Conservation (phyloP, 2,329 filamentous ascomycete species). For the Biscogniauxia marginata region DNA sequence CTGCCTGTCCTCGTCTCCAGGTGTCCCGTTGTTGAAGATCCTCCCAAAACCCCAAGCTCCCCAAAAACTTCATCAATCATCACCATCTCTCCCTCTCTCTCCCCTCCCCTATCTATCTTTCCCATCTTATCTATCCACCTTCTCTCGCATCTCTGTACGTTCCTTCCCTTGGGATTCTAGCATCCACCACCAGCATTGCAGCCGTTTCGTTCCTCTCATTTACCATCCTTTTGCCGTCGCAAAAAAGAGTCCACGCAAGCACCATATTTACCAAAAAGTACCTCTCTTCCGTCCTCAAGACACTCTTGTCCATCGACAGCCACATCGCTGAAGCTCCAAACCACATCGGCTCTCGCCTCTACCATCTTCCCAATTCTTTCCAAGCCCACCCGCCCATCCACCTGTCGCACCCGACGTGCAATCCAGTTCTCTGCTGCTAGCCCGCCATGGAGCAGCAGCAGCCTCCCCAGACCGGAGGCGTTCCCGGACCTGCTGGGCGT, state of each 20-base stretch:
- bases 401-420: slow-evolving; percentile 50
- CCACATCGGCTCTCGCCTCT: slow-evolving; percentile 21
- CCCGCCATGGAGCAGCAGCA: slow-evolving; percentile 59
- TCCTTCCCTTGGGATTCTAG: slow-evolving; percentile 34
- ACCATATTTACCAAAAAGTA: slow-evolving; percentile 18
- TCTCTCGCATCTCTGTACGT: slow-evolving; percentile 32
- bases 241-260: slow-evolving; percentile 33
- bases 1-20: slow-evolving; percentile 23
- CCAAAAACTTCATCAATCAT: slow-evolving; percentile 27
- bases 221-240: slow-evolving; percentile 40
- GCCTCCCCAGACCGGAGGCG: slow-evolving; percentile 51
- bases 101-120: slow-evolving; percentile 18
- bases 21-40: slow-evolving; percentile 22
- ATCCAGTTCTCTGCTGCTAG: slow-evolving; percentile 33
- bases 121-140: slow-evolving; percentile 24
- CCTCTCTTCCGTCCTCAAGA: slow-evolving; percentile 5
- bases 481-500: slow-evolving; percentile 76
- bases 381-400: slow-evolving; percentile 15
- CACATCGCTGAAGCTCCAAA: slow-evolving; percentile 15
- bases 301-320: slow-evolving; percentile 6
- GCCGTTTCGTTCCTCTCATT: slow-evolving; percentile 45
- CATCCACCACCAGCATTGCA: slow-evolving; percentile 36
- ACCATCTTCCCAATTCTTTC: slow-evolving; percentile 18
- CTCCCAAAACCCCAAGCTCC: slow-evolving; percentile 18
- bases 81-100: slow-evolving; percentile 20